Evolutionary conservation across 2,329 filamentous ascomycete genomes (phyloP), one percentile per base, ranked within the genome.

Genomic region (Pyrenochaeta sp.): DNA sequence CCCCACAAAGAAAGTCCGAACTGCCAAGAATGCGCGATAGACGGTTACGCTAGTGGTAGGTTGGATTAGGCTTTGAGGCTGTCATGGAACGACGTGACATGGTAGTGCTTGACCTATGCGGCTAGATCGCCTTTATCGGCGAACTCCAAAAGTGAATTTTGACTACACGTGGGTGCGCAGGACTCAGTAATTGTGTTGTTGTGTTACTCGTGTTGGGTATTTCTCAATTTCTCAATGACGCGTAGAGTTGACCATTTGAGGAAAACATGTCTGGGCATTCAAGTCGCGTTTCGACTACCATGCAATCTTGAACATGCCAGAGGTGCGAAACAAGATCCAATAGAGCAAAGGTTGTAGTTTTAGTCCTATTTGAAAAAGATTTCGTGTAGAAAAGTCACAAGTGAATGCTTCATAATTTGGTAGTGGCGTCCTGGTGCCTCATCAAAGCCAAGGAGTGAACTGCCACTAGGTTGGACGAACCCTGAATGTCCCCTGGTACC

Each of bases 1-100:
- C 63, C 63, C 63, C 65, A 60, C 59, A 44, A 58, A n/a, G n/a
- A n/a, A n/a, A 57, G 44, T 61, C 63, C 55, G 55, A 48, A 48
- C 20, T 23, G 53, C 53, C 50, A 64, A 60, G 58, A 35, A 36
- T 36, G 24, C 42, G 41, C 35, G 40, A 48, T 38, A 42, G 32
- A 40, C 32, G 23, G 28, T 55, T 56, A 57, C 37, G 20, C 38
- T 31, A 38, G 26, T n/a, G 6, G 21, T 26, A 13, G 13, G 40
- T 30, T 28, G 21, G 20, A 35, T 24, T 36, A 17, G 32, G 27
- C 30, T n/a, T 35, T 32, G 44, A 53, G 44, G 41, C 42, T 54
- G 44, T 29, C 31, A 41, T 58, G 46, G 40, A 38, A 32, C n/a
- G 35, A 35, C 34, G 9, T 35, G 43, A 20, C 14, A 19, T 29